A percentile compares a stretch with the other conserved stretches of the same genome.
phyloP scores from a whole-genome alignment of 1,139 yeast species.

The Petasospora fabianii region DNA sequence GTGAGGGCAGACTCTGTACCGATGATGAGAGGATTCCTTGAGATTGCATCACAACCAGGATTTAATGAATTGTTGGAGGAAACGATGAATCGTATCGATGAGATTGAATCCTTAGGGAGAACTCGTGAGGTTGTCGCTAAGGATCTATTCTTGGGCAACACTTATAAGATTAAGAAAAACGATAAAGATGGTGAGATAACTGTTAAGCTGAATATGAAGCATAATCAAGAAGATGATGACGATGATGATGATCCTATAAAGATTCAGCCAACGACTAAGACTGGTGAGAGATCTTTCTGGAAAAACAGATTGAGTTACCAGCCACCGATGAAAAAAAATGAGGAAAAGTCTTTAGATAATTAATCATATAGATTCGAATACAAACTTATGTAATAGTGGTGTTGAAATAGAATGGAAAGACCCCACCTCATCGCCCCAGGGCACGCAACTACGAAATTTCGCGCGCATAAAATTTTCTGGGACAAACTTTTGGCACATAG shows the following conservation, averaged over 20 bases:
- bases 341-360: background rate
- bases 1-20: conserved; percentile 83
- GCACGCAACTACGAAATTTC: conserved; percentile 7
- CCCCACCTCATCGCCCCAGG: conserved; percentile 12
- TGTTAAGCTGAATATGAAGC: conserved; percentile 14
- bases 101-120: conserved; percentile 75
- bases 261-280: conserved; percentile 26
- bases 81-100: conserved; percentile 68
- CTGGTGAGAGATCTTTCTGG: conserved; percentile 25
- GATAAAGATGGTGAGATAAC: conserved; percentile 5
- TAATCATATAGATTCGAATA: too few relatives aligned
- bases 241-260: conserved; percentile 24
- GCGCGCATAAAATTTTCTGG: conserved; percentile 11
- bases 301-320: conserved; percentile 18
- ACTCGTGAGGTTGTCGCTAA: conserved; percentile 77
- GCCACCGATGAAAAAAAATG: conserved; percentile 1
- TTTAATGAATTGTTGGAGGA: conserved; percentile 68
- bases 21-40: conserved; percentile 87
- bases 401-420: too few relatives aligned
- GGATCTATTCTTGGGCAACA: conserved; percentile 58
- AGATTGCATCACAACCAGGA: conserved; percentile 67
- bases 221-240: conserved; percentile 15
- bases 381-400: too few relatives aligned
- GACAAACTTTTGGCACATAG: conserved; percentile 9
- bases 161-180: conserved; percentile 31